Evolutionary conservation across 2,329 filamentous ascomycete species (phyloP).

Genomic region (Pyricularia pennisetigena): DNA sequence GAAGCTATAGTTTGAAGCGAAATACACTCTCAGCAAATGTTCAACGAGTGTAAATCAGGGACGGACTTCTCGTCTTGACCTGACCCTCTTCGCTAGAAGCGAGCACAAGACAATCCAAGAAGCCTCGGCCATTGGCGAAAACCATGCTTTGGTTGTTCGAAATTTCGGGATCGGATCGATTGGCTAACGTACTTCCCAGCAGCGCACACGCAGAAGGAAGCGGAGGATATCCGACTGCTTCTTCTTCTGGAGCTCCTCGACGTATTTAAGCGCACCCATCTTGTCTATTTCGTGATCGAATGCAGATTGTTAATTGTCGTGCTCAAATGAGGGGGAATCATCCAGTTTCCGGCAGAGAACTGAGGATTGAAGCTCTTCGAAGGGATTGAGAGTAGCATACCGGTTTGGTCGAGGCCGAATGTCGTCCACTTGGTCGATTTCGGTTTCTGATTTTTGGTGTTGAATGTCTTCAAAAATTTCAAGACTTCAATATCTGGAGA

Average conservation of each 20-base stretch:
- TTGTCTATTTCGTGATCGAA: conserved; percentile 36
- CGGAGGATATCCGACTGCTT: conserved; percentile 99
- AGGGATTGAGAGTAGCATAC: not conserved
- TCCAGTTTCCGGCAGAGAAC: not conserved
- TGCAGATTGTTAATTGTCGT: not conserved
- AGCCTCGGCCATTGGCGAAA: conserved; percentile 9
- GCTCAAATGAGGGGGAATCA: not conserved
- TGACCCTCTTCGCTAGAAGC: conserved; percentile 4
- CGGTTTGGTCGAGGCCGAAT: conserved; percentile 1
- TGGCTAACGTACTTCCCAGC: conserved; percentile 86
- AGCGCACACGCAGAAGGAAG: conserved; percentile 99
- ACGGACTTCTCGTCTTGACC: conserved; percentile 24
- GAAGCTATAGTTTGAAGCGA: conserved; percentile 75
- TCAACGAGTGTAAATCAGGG: conserved; percentile 98
- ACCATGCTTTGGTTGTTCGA: conserved; percentile 15
- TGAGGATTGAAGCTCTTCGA: not conserved
- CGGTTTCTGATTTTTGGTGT: not conserved
- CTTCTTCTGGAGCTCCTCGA: conserved; percentile 99
- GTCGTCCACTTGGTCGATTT: conserved; percentile 4
- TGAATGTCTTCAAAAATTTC: not conserved
- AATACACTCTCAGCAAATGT: conserved; percentile 99
- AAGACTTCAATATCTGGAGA: not conserved
- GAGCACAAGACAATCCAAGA: conserved; percentile 11
- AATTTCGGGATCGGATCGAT: not conserved
- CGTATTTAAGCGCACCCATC: conserved; percentile 99